These are phyloP conservation scores for Xylariaceae sp. DNA, from an alignment of 2,329 filamentous ascomycete genomes.

Conservation along the genomic window DNA sequence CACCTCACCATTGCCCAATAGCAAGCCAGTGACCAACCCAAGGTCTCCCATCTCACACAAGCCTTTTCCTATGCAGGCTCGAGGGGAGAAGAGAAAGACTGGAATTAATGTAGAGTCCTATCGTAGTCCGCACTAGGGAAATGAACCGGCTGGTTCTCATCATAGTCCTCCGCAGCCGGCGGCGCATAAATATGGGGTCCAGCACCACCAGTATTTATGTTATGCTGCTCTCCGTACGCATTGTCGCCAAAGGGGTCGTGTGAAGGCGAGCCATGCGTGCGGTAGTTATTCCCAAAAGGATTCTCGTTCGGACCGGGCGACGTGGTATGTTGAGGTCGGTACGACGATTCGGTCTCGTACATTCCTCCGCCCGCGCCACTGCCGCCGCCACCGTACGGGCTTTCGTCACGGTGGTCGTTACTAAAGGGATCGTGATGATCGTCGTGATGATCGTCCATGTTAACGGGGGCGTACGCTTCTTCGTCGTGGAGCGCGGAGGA, in stretches of 20 bases:
- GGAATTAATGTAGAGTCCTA: slow-evolving; percentile 39
- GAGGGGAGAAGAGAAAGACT: too few species aligned
- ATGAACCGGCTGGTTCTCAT: slow-evolving; percentile 44
- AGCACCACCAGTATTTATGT: slow-evolving; percentile 16
- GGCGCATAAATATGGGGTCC: slow-evolving; percentile 35
- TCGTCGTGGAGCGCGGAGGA: slow-evolving; percentile 64
- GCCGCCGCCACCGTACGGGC: slow-evolving; percentile 32
- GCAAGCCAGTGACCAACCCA: too few species aligned
- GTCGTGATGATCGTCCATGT: slow-evolving; percentile 51
- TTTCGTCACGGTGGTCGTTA: slow-evolving; percentile 31
- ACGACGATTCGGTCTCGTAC: slow-evolving; percentile 51
- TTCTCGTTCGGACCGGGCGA: slow-evolving; percentile 29
- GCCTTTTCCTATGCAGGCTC: too few species aligned
- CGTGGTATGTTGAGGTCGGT: slow-evolving; percentile 37
- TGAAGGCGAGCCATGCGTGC: slow-evolving; percentile 31
- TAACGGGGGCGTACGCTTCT: slow-evolving; percentile 60
- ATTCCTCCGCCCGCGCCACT: slow-evolving; percentile 33
- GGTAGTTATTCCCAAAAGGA: slow-evolving; percentile 45
- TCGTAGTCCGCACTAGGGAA: slow-evolving; percentile 59
- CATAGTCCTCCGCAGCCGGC: slow-evolving; percentile 41
- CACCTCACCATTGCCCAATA: too few species aligned
- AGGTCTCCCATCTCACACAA: too few species aligned
- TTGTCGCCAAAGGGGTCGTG: slow-evolving; percentile 27
- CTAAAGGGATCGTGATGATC: slow-evolving; percentile 38
- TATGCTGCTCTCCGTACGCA: too few species aligned